Conservation (phyloP, 108 stramenopile genomes). For the Skeletonema marinoi region DNA sequence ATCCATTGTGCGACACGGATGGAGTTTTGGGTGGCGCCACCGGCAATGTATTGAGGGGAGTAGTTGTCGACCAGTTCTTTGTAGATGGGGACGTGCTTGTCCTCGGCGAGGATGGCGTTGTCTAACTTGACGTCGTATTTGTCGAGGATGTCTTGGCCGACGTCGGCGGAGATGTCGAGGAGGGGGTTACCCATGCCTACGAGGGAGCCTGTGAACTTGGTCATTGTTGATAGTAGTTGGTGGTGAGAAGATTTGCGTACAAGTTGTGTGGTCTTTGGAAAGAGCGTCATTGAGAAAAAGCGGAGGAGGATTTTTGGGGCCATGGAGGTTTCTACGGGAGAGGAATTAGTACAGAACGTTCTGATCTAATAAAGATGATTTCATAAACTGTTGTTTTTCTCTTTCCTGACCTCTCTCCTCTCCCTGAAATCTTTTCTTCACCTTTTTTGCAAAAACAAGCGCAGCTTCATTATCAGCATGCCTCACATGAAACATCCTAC, state of each 20-base stretch:
- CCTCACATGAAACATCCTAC: too few relatives aligned
- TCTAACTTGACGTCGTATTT: conserved; percentile 95
- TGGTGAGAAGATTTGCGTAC: not conserved
- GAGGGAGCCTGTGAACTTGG: conserved; percentile 62
- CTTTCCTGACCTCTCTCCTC: not conserved
- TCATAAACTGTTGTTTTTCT: not conserved
- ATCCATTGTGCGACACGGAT: conserved; percentile 99
- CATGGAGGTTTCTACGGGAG: too few relatives aligned
- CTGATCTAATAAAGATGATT: not conserved
- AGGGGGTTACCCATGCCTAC: conserved; percentile 99
- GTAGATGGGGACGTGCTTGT: conserved; percentile 95
- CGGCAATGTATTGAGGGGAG: conserved; percentile 96
- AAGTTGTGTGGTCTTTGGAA: not conserved
- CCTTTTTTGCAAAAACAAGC: too few relatives aligned
- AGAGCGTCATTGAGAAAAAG: not conserved
- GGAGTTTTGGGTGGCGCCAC: conserved; percentile 99
- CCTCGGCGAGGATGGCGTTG: conserved; percentile 98
- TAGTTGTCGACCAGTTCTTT: conserved; percentile 89
- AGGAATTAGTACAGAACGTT: not conserved
- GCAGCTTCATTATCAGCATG: too few relatives aligned
- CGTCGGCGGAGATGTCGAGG: conserved; percentile 97
- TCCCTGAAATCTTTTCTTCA: not conserved
- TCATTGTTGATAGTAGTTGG: not conserved
- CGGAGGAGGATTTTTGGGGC: not conserved
- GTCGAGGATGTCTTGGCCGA: conserved; percentile 90